Base-by-base conservation (phyloP, 257 asterid species). In the Nicotiana tabacum region DNA sequence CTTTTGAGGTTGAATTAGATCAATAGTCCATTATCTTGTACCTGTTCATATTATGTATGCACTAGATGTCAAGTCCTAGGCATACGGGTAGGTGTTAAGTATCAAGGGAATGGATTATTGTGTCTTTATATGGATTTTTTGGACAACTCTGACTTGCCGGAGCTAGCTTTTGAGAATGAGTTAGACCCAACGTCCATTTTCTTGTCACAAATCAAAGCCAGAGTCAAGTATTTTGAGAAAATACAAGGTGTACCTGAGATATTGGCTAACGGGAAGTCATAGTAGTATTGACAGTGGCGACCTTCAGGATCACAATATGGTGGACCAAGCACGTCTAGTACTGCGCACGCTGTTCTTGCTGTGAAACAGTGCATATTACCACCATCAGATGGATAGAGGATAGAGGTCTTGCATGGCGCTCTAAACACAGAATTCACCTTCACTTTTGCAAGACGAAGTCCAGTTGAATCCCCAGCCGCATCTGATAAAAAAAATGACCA, bases 301-400 rank as follows among this genome's bases (percentile, higher is more conserved):
- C 98, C 99, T 24, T 94, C 94, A 0, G 93, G 89, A 80, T 93
- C 99, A 57, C 88, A 84, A 62, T 95, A 95, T 1, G 99, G 99
- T 11, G 99, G 99, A 66, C 98, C 99, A 2, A 95, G 96, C 77
- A 95, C 99, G 21, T 95, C 99, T 1, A 95, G 92, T 24, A 95
- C 91, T 0, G 99, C 98, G 5, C 99, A 95, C 0, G 98, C 92
- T 0, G 97, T 91, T 88, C 74, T 87, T 55, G 98, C 99, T 2
- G 95, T 92, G 87, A 93, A 92, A 76, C 93, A 86, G 81, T 95
- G 99, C 96, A 95, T 90, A 82, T 95, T 95, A 15, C 99, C 97
- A 9, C 97, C 99, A 6, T 91, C 93, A 12, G 91, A 66, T 0
- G 99, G 99, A 81, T 92, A 95, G 39, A 95, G 93, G 82, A 95